A percentile compares a stretch with the other conserved stretches of the same genome.
Evolutionary conservation across 441 rosid genomes (phyloP).

Genomic region (Populus hybrid): DNA sequence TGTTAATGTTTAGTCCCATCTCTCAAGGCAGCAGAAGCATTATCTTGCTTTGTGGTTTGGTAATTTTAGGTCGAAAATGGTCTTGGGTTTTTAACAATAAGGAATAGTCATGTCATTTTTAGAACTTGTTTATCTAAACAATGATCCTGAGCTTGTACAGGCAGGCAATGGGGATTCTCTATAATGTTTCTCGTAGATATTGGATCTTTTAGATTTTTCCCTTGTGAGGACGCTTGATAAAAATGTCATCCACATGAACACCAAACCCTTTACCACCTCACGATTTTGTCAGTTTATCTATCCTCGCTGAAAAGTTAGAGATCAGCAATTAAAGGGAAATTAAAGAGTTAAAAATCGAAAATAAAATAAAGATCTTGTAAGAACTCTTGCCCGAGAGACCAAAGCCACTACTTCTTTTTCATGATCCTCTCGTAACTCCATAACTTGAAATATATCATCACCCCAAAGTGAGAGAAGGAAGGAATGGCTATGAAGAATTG

Average conservation of each 20-base stretch:
- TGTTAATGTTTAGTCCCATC: too few species aligned
- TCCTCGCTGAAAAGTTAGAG: conserved; percentile 19
- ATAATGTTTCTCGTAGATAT: too few species aligned
- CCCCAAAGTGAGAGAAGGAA: not conserved
- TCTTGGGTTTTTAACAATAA: too few species aligned
- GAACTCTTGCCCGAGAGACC: conserved; percentile 7
- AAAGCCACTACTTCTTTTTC: conserved; percentile 25
- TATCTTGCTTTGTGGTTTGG: conserved; percentile 6
- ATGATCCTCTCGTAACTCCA: conserved; percentile 6
- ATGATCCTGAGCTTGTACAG: not conserved
- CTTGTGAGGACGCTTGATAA: not conserved
- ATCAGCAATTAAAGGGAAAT: not conserved
- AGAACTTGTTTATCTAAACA: not conserved
- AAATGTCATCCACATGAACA: conserved; percentile 36
- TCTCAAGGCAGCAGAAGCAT: too few species aligned
- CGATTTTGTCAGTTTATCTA: conserved; percentile 27
- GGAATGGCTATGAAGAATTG: conserved; percentile 48
- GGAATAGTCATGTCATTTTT: too few species aligned
- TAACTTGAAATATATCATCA: not conserved
- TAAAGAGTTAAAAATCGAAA: not conserved
- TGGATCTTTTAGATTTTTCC: not conserved
- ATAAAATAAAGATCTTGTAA: conserved; percentile 1
- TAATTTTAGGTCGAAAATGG: not conserved
- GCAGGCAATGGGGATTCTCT: not conserved
- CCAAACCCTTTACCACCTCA: conserved; percentile 32